Conservation (phyloP, 768 basidiomycete genomes). For the Phylloporus sp. region DNA sequence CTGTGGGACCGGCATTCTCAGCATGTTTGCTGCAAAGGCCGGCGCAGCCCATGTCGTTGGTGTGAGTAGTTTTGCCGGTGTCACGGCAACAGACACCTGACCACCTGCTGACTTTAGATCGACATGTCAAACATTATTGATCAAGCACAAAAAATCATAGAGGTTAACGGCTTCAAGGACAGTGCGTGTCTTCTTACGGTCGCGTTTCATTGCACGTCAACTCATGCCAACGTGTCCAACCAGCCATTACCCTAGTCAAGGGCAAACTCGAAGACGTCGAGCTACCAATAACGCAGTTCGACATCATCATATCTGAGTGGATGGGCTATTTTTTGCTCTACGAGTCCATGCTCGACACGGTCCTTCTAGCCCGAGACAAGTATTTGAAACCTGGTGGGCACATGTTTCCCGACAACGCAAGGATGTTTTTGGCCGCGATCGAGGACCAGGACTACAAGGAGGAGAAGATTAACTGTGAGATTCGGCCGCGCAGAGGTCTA, state of each 20-base stretch:
- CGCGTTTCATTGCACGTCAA: background rate
- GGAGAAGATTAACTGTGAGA: conserved; percentile 94
- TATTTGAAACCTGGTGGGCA: conserved; percentile 88
- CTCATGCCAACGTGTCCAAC: conserved; percentile 5
- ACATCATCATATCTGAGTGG: conserved; percentile 99
- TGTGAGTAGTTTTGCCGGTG: conserved; percentile 40
- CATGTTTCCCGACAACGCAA: conserved; percentile 95
- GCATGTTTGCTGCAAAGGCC: conserved; percentile 97
- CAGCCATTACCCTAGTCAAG: conserved; percentile 93
- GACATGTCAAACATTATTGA: conserved; percentile 99
- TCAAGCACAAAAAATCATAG: conserved; percentile 95
- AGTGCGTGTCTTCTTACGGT: conserved; percentile 51
- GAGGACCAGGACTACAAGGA: conserved; percentile 99
- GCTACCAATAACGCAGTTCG: conserved; percentile 86
- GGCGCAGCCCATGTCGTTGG: conserved; percentile 93
- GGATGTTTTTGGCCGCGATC: conserved; percentile 90
- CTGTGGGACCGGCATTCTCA: conserved; percentile 96
- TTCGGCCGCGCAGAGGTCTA: background rate
- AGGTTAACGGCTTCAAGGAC: conserved; percentile 93
- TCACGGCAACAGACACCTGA: conserved; percentile 6
- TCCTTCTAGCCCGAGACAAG: conserved; percentile 92
- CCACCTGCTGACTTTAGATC: conserved; percentile 49
- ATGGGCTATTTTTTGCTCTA: conserved; percentile 99
- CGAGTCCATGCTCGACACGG: conserved; percentile 99
- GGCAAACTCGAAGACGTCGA: conserved; percentile 94